A percentile compares a stretch with the other conserved stretches of the same genome.
Evolutionary conservation across 192 early-diverging fungal species (phyloP).

Genomic region (Coemansia sp.): DNA sequence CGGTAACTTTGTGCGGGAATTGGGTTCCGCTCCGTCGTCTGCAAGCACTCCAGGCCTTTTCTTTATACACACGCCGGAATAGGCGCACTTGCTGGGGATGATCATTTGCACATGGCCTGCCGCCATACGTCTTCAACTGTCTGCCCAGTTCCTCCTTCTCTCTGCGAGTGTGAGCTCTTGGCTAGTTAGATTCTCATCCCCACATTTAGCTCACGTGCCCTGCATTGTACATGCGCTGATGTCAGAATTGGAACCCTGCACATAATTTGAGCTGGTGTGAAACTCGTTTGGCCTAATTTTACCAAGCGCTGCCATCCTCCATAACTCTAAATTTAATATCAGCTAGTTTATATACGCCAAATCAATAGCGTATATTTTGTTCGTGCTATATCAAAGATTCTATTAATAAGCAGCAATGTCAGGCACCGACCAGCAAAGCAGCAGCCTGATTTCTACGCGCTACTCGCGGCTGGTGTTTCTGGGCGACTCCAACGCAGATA

Average conservation of each 20-base stretch:
- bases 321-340: not conserved
- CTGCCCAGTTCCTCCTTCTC: not conserved
- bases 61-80: too few relatives aligned
- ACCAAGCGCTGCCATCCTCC: not conserved
- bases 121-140: not conserved
- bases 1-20: not conserved
- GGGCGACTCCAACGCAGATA: conserved; percentile 51
- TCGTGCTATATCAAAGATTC: not conserved
- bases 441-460: not conserved
- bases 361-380: not conserved
- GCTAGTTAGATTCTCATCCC: not conserved
- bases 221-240: conserved; percentile 1
- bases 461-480: conserved; percentile 39
- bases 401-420: not conserved
- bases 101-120: not conserved
- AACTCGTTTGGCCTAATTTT: not conserved
- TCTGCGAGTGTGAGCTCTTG: too few relatives aligned
- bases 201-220: conserved; percentile 8
- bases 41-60: too few relatives aligned
- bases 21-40: not conserved
- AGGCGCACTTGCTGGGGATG: not conserved
- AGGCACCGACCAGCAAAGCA: not conserved
- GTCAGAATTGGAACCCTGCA: not conserved
- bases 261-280: not conserved
- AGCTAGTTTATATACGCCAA: not conserved